These are phyloP conservation scores for Cyclotella atomus DNA, from an alignment of 108 stramenopile genomes.

Conservation along the genomic window DNA sequence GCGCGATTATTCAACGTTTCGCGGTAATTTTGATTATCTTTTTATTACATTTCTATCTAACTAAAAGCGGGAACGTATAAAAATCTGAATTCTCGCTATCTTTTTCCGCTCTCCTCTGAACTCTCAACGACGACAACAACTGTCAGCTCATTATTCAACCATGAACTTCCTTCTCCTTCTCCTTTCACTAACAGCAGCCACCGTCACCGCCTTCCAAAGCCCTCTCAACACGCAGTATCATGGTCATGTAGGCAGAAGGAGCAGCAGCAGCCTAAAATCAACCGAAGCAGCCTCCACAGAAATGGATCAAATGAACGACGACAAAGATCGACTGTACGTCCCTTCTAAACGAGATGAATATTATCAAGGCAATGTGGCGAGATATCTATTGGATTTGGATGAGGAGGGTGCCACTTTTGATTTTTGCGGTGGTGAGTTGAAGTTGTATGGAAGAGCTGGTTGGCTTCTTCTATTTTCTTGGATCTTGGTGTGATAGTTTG, in stretches of 20 bases:
- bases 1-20: too few relatives aligned
- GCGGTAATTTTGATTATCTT: too few relatives aligned
- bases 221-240: too few relatives aligned
- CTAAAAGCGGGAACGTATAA: too few relatives aligned
- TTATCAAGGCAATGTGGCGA: conserved; percentile 57
- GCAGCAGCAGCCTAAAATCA: conserved; percentile 18
- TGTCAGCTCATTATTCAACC: too few relatives aligned
- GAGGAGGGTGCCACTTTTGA: conserved; percentile 69
- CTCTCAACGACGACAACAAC: too few relatives aligned
- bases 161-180: background rate
- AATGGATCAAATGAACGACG: too few relatives aligned
- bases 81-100: too few relatives aligned
- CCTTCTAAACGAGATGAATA: conserved; percentile 45
- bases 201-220: background rate
- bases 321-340: conserved; percentile 32
- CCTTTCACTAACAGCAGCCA: background rate
- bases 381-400: conserved; percentile 78
- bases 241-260: too few relatives aligned
- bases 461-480: too few relatives aligned
- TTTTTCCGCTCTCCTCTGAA: too few relatives aligned
- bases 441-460: background rate
- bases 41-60: too few relatives aligned
- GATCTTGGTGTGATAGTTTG: background rate
- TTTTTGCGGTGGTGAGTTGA: conserved; percentile 70
- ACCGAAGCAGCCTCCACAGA: background rate